Evolutionary conservation across 2,329 filamentous ascomycete species (phyloP), one percentile per base, ranked within the genome.

Genomic region (Verticillium isaacii): DNA sequence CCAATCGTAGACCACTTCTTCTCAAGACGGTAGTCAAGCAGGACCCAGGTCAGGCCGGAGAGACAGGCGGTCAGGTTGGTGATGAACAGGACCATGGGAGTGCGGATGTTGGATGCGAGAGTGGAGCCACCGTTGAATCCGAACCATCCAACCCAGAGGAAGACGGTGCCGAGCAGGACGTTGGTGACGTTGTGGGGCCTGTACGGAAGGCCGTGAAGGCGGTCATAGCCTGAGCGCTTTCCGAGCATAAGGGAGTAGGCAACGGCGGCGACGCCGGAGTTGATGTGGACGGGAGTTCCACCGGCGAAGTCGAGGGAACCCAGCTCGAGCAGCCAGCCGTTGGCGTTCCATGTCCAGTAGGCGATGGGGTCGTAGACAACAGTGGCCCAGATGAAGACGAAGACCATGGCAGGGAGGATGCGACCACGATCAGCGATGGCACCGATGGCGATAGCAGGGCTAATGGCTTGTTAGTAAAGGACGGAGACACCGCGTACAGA

Each of bases 61-160:
- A 91, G 85, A 41, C 87, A 91, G 23, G 93, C 93, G 56, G 93
- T 89, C 25, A 97, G 81, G 76, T 97, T 94, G 63, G 93, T 97
- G 65, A 94, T 91, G 58, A 95, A 85, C 69, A 90, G 90, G 60
- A 93, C 93, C 90, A 97, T 94, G 74, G 96, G 82, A 60, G 93
- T 91, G 63, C 93, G 91, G 68, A 96, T 80, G 78, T 95, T 96
- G 66, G 92, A 90, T 63, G 85, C 84, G 54, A 96, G 82, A 2
- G 92, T 93, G 3, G 89, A 85, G 65, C 93, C 93, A 60, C 91
- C 93, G 76, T 97, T 97, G 85, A 97, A 97, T 57, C 93, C 93
- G 73, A 97, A 95, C 93, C 93, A 97, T 62, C 93, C 93, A 56
- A 97, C 91, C 93, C 93, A 97, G 58, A 97, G 83, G 75, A 89